A percentile compares a stretch with the other conserved stretches of the same genome.
Evolutionary conservation across 306 rosid species (phyloP).

Genomic region (Ochetophila trinervis): DNA sequence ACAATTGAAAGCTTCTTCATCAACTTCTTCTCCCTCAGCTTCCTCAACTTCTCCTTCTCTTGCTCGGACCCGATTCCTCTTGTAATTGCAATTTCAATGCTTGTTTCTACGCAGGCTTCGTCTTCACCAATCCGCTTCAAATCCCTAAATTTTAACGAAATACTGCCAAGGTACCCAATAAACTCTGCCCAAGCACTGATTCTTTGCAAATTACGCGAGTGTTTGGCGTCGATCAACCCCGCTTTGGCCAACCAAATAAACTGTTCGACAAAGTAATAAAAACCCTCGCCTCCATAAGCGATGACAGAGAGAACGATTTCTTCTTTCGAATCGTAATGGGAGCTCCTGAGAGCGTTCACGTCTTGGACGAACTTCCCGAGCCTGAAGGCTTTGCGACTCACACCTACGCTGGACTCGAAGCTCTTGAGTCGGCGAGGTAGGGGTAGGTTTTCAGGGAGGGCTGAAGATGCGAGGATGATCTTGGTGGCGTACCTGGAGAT

Average conservation of each 20-base stretch:
- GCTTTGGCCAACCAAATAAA: conserved; percentile 81
- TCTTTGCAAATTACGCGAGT: conserved; percentile 34
- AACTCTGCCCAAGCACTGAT: conserved; percentile 63
- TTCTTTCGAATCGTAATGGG: conserved; percentile 36
- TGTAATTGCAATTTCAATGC: conserved; percentile 33
- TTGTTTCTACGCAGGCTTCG: conserved; percentile 51
- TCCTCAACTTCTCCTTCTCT: conserved; percentile 40
- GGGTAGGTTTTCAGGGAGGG: conserved; percentile 43
- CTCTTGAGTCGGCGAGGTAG: conserved; percentile 53
- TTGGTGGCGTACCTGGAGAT: conserved; percentile 75
- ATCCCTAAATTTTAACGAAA: conserved; percentile 58
- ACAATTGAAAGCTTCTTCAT: conserved; percentile 71
- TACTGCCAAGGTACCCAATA: conserved; percentile 47
- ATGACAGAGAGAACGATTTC: conserved; percentile 34
- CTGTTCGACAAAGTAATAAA: conserved; percentile 79
- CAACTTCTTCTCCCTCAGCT: conserved; percentile 52
- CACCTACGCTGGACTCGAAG: conserved; percentile 87
- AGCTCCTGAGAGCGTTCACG: conserved; percentile 56
- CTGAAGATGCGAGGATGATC: conserved; percentile 60
- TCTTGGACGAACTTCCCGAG: conserved; percentile 88
- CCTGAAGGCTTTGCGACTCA: conserved; percentile 86
- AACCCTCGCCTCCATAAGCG: conserved; percentile 79
- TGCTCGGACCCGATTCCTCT: conserved; percentile 35
- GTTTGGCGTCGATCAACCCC: conserved; percentile 47
- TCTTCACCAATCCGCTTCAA: conserved; percentile 46